Conservation (phyloP, 1,284 basidiomycete genomes). For the Marasmius tenuissimus region DNA sequence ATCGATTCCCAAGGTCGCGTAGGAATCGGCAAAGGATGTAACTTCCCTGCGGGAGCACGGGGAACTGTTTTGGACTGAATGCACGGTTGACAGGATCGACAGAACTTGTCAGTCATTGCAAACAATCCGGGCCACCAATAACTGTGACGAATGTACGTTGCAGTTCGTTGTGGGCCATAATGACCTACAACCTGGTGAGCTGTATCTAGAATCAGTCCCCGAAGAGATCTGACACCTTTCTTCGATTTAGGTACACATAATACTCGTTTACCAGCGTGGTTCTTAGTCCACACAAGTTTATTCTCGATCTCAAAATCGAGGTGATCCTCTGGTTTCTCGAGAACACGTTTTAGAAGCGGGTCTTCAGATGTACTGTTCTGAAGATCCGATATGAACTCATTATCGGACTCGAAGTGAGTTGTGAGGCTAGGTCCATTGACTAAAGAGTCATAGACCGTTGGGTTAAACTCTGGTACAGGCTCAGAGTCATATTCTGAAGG, state of each 20-base stretch:
- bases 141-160: slow-evolving; percentile 24
- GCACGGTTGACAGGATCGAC: slow-evolving; percentile 17
- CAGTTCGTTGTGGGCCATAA: slow-evolving; percentile 20
- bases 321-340: slow-evolving; percentile 9
- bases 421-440: neutral
- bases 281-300: neutral
- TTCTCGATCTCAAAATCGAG: neutral
- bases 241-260: neutral
- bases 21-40: slow-evolving; percentile 10
- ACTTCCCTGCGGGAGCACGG: slow-evolving; percentile 12
- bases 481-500: neutral
- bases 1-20: slow-evolving; percentile 24
- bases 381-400: neutral
- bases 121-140: slow-evolving; percentile 34
- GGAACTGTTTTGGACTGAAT: slow-evolving; percentile 12
- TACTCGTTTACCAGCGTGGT: neutral
- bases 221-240: slow-evolving; percentile 1
- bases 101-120: slow-evolving; percentile 17
- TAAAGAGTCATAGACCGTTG: neutral
- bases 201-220: slow-evolving; percentile 21
- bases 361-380: slow-evolving; percentile 6
- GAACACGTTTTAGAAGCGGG: slow-evolving; percentile 12
- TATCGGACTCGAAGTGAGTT: neutral
- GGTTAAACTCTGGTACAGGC: neutral
- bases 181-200: slow-evolving; percentile 27